phyloP scores from a whole-genome alignment of 192 early-diverging fungal genomes.

The Coemansia sp. region DNA sequence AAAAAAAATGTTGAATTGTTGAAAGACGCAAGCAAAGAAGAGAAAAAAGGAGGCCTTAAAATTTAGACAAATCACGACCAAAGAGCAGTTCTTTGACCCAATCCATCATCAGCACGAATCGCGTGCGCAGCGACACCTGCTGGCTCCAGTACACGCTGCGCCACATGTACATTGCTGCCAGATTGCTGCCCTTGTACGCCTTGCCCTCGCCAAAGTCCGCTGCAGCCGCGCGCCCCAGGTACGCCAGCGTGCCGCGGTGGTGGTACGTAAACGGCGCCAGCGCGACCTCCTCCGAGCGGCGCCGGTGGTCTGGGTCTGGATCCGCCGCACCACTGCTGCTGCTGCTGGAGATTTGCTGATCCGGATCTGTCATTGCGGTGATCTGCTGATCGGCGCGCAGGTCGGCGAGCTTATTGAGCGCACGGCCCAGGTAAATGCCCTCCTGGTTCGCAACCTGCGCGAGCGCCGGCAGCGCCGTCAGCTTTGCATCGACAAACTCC shows the following conservation, averaged over 20 bases:
- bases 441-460: slow-evolving; percentile 91
- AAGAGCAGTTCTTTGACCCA: slow-evolving; percentile 88
- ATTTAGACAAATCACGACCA: slow-evolving; percentile 78
- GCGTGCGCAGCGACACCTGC: slow-evolving; percentile 72
- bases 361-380: too few species aligned
- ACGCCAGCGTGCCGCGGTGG: slow-evolving; percentile 67
- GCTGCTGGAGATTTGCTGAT: background rate
- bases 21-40: background rate
- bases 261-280: slow-evolving; percentile 62
- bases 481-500: slow-evolving; percentile 50
- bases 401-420: slow-evolving; percentile 54
- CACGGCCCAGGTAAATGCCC: slow-evolving; percentile 75
- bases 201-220: slow-evolving; percentile 51
- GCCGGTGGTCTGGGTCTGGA: background rate
- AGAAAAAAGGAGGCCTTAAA: slow-evolving; percentile 11
- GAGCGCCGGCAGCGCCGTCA: slow-evolving; percentile 73
- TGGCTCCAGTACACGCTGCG: slow-evolving; percentile 54
- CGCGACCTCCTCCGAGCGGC: slow-evolving; percentile 13
- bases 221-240: slow-evolving; percentile 57
- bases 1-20: background rate
- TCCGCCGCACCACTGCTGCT: too few species aligned
- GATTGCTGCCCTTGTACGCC: slow-evolving; percentile 43
- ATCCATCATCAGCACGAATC: slow-evolving; percentile 77
- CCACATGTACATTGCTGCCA: slow-evolving; percentile 53
- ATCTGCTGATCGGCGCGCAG: slow-evolving; percentile 12